phyloP scores from a whole-genome alignment of 2,329 filamentous ascomycete species.

The Cercospora zeae-maydis region DNA sequence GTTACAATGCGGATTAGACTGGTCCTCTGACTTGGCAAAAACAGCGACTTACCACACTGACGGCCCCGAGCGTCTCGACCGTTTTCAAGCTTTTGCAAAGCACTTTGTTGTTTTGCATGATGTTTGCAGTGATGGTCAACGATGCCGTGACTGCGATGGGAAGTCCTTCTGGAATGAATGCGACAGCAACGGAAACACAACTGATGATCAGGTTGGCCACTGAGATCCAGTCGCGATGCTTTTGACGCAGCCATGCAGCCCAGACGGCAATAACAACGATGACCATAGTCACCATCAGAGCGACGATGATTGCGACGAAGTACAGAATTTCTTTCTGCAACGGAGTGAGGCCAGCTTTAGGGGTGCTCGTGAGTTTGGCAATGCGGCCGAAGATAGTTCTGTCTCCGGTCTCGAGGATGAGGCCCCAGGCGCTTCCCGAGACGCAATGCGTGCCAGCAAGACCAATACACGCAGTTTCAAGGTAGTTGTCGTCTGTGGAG shows the following conservation, averaged over 20 bases:
- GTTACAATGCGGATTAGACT: too few species aligned
- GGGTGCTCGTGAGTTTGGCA: slow-evolving; percentile 66
- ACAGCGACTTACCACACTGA: slow-evolving; percentile 50
- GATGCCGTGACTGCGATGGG: slow-evolving; percentile 65
- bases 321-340: slow-evolving; percentile 69
- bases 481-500: slow-evolving; percentile 68
- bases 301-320: slow-evolving; percentile 68
- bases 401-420: slow-evolving; percentile 70
- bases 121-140: slow-evolving; percentile 70
- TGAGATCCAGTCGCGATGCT: slow-evolving; percentile 67
- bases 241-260: slow-evolving; percentile 65
- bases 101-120: slow-evolving; percentile 73
- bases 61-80: slow-evolving; percentile 69
- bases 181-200: slow-evolving; percentile 66
- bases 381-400: slow-evolving; percentile 70
- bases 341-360: slow-evolving; percentile 64
- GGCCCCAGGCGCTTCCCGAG: slow-evolving; percentile 61
- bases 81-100: slow-evolving; percentile 78
- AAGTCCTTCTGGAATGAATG: slow-evolving; percentile 72
- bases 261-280: slow-evolving; percentile 53
- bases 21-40: too few species aligned
- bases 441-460: slow-evolving; percentile 77
- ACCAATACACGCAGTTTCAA: slow-evolving; percentile 72
- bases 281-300: slow-evolving; percentile 64
- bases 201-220: slow-evolving; percentile 69